Evolutionary conservation across 2,329 filamentous ascomycete species (phyloP).

Genomic region (Pezicula radicicola): DNA sequence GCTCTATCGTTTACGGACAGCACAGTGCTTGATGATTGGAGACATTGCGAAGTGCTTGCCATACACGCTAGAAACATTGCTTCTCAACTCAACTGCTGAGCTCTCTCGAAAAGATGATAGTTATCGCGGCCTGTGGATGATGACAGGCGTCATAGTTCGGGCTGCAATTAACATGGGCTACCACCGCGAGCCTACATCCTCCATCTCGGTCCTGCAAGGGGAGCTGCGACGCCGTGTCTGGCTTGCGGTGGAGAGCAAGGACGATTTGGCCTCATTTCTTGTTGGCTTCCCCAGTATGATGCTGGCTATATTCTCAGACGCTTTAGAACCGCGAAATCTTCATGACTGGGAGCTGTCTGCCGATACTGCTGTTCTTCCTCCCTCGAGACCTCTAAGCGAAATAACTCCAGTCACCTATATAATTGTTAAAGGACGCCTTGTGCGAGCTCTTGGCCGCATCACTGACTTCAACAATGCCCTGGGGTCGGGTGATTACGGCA

Average conservation of each 20-base stretch:
- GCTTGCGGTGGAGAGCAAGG: conserved; percentile 67
- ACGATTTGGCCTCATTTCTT: conserved; percentile 73
- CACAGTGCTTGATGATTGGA: conserved; percentile 72
- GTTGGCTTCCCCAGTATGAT: conserved; percentile 59
- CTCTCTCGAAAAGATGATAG: conserved; percentile 69
- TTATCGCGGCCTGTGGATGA: conserved; percentile 46
- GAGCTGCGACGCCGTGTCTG: conserved; percentile 68
- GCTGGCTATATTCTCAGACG: conserved; percentile 69
- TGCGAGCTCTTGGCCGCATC: conserved; percentile 66
- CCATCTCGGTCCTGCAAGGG: conserved; percentile 69
- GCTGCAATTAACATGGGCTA: conserved; percentile 51
- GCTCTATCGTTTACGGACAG: conserved; percentile 66
- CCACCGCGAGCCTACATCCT: conserved; percentile 71
- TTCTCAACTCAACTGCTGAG: conserved; percentile 72
- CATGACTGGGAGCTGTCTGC: conserved; percentile 75
- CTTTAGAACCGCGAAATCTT: conserved; percentile 69
- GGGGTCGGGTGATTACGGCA: conserved; percentile 56
- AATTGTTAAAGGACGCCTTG: conserved; percentile 68
- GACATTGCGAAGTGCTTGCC: conserved; percentile 73
- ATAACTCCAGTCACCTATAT: conserved; percentile 74
- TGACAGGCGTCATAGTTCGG: conserved; percentile 47
- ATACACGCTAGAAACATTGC: conserved; percentile 71
- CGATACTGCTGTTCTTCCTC: conserved; percentile 61
- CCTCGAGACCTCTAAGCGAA: conserved; percentile 62
- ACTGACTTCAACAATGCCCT: conserved; percentile 53